Conservation (phyloP, 805 yeast genomes). For the Barnettozyma sucrosica region DNA sequence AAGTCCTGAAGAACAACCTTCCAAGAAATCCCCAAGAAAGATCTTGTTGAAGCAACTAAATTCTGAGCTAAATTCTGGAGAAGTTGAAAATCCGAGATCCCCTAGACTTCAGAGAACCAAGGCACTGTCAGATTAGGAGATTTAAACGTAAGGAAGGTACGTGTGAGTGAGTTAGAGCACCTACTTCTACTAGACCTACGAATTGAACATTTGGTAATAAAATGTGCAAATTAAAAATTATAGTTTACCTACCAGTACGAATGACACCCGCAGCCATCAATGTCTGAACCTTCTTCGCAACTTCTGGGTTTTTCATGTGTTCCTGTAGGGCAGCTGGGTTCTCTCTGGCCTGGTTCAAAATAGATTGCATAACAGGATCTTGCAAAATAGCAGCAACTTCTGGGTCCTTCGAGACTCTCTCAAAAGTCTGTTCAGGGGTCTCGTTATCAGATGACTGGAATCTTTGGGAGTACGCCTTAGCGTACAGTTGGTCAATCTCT, state of each 20-base stretch:
- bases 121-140: neutral
- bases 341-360: constrained; percentile 86
- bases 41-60: neutral
- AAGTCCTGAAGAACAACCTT: constrained; percentile 5
- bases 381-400: constrained; percentile 83
- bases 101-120: constrained; percentile 3
- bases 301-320: constrained; percentile 95
- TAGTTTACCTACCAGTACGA: constrained; percentile 59
- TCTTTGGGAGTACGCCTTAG: constrained; percentile 73
- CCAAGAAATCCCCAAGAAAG: constrained; percentile 5
- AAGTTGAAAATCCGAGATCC: neutral
- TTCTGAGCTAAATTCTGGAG: neutral
- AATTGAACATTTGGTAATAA: neutral
- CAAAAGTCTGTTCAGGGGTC: constrained; percentile 91
- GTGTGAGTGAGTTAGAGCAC: too few species aligned
- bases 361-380: constrained; percentile 95
- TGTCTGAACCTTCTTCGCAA: constrained; percentile 78
- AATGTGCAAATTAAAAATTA: neutral
- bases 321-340: constrained; percentile 96
- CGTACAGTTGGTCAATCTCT: constrained; percentile 79
- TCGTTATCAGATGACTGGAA: constrained; percentile 74
- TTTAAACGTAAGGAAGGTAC: too few species aligned
- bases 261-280: constrained; percentile 96
- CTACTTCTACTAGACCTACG: neutral
- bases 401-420: constrained; percentile 88